Conservation (phyloP, 1,284 basidiomycete genomes). For the Ceratobasidium sp. region DNA sequence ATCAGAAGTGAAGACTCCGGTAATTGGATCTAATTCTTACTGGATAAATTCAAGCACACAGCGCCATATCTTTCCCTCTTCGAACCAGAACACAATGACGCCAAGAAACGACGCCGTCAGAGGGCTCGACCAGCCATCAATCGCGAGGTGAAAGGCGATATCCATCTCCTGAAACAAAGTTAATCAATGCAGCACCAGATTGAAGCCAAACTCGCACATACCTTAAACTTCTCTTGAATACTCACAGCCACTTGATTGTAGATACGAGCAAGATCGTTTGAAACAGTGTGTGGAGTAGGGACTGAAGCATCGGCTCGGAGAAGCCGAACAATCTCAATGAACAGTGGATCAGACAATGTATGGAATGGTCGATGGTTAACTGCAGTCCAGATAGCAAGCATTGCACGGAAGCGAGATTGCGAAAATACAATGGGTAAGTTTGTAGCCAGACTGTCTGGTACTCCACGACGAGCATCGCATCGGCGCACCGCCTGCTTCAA, state of each 20-base stretch:
- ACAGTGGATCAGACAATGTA: background rate
- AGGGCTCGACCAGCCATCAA: conserved; percentile 28
- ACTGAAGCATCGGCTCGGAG: background rate
- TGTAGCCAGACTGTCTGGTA: background rate
- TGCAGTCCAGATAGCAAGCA: conserved; percentile 2
- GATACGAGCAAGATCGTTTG: conserved; percentile 4
- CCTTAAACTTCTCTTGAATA: conserved; percentile 1
- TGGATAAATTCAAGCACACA: conserved; percentile 9
- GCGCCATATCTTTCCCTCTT: background rate
- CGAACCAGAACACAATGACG: background rate
- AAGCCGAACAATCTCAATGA: background rate
- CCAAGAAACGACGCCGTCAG: conserved; percentile 2
- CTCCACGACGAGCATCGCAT: conserved; percentile 4
- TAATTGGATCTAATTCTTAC: background rate
- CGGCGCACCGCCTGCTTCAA: background rate
- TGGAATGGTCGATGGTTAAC: conserved; percentile 18
- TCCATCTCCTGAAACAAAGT: background rate
- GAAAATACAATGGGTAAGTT: background rate
- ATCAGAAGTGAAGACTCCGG: background rate
- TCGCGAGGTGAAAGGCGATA: conserved; percentile 1
- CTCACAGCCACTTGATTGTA: background rate
- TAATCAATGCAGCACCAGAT: background rate
- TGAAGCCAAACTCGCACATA: background rate
- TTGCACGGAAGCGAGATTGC: background rate
- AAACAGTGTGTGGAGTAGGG: conserved; percentile 8